Base-by-base conservation (phyloP, 129 eudicot genomes). In the Kitagawia praeruptora region DNA sequence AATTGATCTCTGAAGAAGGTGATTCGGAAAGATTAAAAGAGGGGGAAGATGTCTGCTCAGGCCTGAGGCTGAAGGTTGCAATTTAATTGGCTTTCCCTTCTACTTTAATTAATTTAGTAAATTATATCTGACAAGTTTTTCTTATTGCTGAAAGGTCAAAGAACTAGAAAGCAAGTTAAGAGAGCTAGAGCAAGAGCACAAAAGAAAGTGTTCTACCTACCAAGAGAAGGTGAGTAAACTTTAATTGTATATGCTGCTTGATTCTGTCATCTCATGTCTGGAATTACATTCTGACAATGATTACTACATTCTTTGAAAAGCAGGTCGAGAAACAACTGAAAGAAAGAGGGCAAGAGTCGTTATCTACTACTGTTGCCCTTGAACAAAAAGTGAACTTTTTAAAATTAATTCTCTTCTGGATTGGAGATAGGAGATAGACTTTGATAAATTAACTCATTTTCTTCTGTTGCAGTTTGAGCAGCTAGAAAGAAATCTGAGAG, bases 141-240 rank as follows among this genome's bases (percentile, higher is more conserved):
- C 27, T 47, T 18, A 66, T 54, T 85, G 47, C 21, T 87, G 48
- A 83, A 79, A 94, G 98, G 93, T 94, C 71, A 83, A 83, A 82
- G 97, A 87, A 84, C 87, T 94, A 16, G 98, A 94, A 81, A 86
- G 83, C 84, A 92, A 90, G 88, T 86, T 94, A 58, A 86, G 80
- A 79, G 92, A 90, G 71, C 89, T 83, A 74, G 92, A 86, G 71
- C 91, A 83, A 63, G 92, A 86, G 77, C 91, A 85, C 42, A n/a
- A n/a, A n/a, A 37, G 49, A 25, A 88, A 89, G 77, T 82, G 84
- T 63, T 73, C 82, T 67, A 75, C 88, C 40, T 58, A 81, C 81
- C 91, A 87, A 49, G 84, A 91, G 81, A 92, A 92, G 96, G 93
- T 89, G 67, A 61, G 66, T 80, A 15, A 70, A 70, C 12, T 70